These are phyloP conservation scores for Suhomyces chickasaworum DNA, from an alignment of 1,139 yeast genomes.

Conservation along the genomic window DNA sequence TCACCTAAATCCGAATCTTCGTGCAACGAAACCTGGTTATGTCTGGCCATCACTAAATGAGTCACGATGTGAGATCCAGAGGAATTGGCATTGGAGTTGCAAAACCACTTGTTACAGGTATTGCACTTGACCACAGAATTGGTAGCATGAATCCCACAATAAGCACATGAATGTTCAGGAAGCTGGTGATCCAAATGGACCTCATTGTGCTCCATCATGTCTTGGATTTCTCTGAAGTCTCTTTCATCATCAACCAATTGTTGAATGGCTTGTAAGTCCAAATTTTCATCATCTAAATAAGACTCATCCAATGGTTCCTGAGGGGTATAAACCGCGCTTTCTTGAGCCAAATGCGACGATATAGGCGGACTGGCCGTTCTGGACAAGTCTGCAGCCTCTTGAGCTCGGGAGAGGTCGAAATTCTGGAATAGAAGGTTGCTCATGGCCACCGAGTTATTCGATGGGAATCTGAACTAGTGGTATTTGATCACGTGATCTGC, in stretches of 20 bases:
- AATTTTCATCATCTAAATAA: neutral
- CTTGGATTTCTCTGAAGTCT: slow-evolving; percentile 3
- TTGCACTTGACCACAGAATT: slow-evolving; percentile 75
- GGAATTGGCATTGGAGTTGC: slow-evolving; percentile 69
- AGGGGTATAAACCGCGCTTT: neutral
- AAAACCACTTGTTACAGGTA: slow-evolving; percentile 84
- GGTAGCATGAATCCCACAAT: slow-evolving; percentile 75
- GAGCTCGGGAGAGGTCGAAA: slow-evolving; percentile 14
- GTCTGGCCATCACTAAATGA: slow-evolving; percentile 81
- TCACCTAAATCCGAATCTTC: slow-evolving; percentile 84
- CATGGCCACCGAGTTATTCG: slow-evolving; percentile 17
- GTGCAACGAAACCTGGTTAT: slow-evolving; percentile 73
- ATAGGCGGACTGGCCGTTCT: neutral
- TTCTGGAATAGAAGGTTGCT: slow-evolving; percentile 30
- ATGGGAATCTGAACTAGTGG: neutral
- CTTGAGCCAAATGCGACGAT: neutral
- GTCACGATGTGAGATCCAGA: slow-evolving; percentile 83
- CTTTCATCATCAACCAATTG: slow-evolving; percentile 2
- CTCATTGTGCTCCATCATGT: slow-evolving; percentile 8
- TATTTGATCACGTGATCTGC: neutral
- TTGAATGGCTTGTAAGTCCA: neutral
- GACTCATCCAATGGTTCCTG: neutral
- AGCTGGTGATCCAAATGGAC: slow-evolving; percentile 12
- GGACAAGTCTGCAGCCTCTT: slow-evolving; percentile 1
- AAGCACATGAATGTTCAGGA: slow-evolving; percentile 57